Conservation (phyloP, 192 early-diverging fungal species). For the Backusella tuberculispora region DNA sequence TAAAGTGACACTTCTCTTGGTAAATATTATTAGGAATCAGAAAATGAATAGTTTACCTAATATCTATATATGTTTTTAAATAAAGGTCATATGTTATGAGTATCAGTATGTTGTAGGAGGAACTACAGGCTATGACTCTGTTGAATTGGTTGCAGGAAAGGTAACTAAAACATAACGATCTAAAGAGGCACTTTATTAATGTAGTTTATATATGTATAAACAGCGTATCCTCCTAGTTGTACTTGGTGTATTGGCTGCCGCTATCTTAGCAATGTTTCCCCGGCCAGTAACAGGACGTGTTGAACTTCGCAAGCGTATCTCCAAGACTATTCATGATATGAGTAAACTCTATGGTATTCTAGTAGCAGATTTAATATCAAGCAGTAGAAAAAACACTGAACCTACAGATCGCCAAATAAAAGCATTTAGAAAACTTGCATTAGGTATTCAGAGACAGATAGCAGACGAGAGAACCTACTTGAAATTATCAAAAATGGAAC, state of each 20-base stretch:
- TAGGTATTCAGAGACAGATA: constrained; percentile 36
- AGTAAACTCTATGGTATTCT: constrained; percentile 34
- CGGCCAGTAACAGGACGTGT: constrained; percentile 40
- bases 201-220: not conserved
- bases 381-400: not conserved
- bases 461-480: constrained; percentile 37
- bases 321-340: constrained; percentile 40
- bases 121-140: constrained; percentile 13
- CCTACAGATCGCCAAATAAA: constrained; percentile 20
- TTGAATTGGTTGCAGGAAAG: constrained; percentile 35
- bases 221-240: constrained; percentile 36
- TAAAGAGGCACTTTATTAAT: not conserved
- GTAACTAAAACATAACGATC: constrained; percentile 3
- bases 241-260: constrained; percentile 38
- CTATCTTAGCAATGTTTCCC: constrained; percentile 38
- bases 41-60: not conserved
- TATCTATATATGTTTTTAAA: not conserved
- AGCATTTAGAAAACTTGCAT: constrained; percentile 10
- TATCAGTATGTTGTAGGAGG: constrained; percentile 22
- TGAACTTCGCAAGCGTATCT: constrained; percentile 42
- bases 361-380: not conserved
- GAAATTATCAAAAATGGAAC: constrained; percentile 37
- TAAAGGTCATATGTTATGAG: constrained; percentile 31
- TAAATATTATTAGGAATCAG: not conserved
- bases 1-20: constrained; percentile 29